Base-by-base conservation (phyloP, 805 yeast genomes). In the Suhomyces emberorum region DNA sequence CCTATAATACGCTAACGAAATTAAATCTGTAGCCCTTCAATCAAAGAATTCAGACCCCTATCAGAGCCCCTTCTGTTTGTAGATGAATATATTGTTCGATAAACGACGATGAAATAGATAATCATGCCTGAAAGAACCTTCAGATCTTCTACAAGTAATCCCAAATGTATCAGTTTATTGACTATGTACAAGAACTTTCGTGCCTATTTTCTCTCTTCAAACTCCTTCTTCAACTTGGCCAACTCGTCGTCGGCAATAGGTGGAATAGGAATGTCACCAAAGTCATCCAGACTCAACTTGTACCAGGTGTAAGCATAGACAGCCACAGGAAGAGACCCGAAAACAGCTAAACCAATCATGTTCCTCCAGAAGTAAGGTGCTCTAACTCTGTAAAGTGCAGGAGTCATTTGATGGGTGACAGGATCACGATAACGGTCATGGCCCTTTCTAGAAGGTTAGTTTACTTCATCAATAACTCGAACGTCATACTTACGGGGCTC, bases 241-340 rank as follows among this genome's bases (percentile, higher is more conserved):
- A 91, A 70, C 55, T 88, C 93, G 36, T 73, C 80, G 42, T 84
- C 93, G 26, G 82, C 74, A 41, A 91, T 72, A 14, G 98, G 97
- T 32, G 98, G 98, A 47, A 91, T 80, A 27, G 97, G 97, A 48
- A 91, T 87, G 57, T 89, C 96, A 30, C 73, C 78, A 57, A 91
- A 88, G 46, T 91, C 95, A 55, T 88, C 96, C 52, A 70, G 70
- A 46, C 77, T 78, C 49, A 85, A 66, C 52, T 77, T 73, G 46
- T 75, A 65, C 72, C 77, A 81, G 0, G 95, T 82, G 49, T 63
- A 73, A 46, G 60, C 45, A 59, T 79, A 89, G 18, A 88, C 82
- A 29, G 85, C 79, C 8, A 75, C 67, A 4, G 93, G 81, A 35
- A 87, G 63, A n/a, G 82, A 74, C 4, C 79, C 62, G 15, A 87